These are phyloP conservation scores for Daldinia decipiens DNA, from an alignment of 495 filamentous ascomycete species.

Conservation along the genomic window DNA sequence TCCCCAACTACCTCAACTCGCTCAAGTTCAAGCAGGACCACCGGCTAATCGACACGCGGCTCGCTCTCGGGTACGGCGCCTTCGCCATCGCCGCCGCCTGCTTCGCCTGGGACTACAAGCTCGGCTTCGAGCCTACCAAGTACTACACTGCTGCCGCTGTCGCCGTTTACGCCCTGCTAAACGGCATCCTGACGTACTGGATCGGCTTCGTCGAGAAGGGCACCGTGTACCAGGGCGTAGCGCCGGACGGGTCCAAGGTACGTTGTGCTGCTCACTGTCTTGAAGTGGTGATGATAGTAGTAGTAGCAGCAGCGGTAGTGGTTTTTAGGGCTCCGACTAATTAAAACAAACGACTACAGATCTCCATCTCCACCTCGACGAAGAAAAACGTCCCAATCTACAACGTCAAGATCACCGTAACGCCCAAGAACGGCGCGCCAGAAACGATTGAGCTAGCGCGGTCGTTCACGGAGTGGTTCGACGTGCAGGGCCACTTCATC, in stretches of 20 bases:
- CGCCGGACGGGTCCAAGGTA: slow-evolving; percentile 53
- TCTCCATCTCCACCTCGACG: slow-evolving; percentile 72
- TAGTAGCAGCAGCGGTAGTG: too few species aligned
- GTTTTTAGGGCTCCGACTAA: slow-evolving; percentile 10
- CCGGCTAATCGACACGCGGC: slow-evolving; percentile 80
- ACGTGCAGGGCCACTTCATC: slow-evolving; percentile 81
- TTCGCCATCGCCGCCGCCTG: slow-evolving; percentile 80
- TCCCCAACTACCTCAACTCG: slow-evolving; percentile 88
- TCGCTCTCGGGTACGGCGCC: slow-evolving; percentile 83
- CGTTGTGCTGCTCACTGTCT: neutral
- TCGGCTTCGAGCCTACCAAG: slow-evolving; percentile 87
- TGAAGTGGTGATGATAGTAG: neutral
- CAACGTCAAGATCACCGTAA: slow-evolving; percentile 71
- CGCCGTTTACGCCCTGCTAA: slow-evolving; percentile 79
- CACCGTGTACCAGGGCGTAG: slow-evolving; percentile 76
- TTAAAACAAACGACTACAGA: slow-evolving; percentile 51
- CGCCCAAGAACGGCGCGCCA: slow-evolving; percentile 50
- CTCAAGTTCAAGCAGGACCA: slow-evolving; percentile 86
- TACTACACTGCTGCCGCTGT: slow-evolving; percentile 80
- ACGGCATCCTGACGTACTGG: slow-evolving; percentile 84
- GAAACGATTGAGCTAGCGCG: slow-evolving; percentile 64
- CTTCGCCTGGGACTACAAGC: slow-evolving; percentile 90
- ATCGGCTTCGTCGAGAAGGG: slow-evolving; percentile 86
- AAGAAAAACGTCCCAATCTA: slow-evolving; percentile 85
- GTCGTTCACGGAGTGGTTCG: slow-evolving; percentile 89